These are phyloP conservation scores for Sungouiozyma intestinalis DNA, from an alignment of 805 yeast genomes.

Conservation along the genomic window DNA sequence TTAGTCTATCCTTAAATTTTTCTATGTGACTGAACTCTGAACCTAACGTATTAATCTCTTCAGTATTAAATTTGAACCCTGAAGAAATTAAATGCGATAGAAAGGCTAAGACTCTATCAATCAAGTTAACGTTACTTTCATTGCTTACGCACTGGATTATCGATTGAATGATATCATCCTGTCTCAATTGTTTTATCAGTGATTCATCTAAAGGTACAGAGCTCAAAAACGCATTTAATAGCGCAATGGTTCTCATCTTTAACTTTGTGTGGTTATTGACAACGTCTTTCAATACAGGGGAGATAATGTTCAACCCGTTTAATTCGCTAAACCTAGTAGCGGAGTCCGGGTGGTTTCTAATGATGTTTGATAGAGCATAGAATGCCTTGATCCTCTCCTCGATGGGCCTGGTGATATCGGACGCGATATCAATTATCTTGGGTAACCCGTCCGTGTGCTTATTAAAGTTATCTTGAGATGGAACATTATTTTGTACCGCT, in stretches of 20 bases:
- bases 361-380: slow-evolving; percentile 64
- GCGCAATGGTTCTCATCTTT: slow-evolving; percentile 44
- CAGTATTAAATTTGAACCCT: slow-evolving; percentile 36
- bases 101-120: slow-evolving; percentile 48
- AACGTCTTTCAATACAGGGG: slow-evolving; percentile 20
- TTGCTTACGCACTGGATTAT: slow-evolving; percentile 20
- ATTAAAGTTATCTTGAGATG: slow-evolving; percentile 57
- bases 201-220: slow-evolving; percentile 37
- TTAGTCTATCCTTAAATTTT: slow-evolving; percentile 37
- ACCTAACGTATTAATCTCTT: slow-evolving; percentile 32
- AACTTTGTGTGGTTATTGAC: slow-evolving; percentile 28
- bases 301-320: slow-evolving; percentile 54
- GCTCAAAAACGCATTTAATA: slow-evolving; percentile 50
- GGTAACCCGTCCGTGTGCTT: slow-evolving; percentile 39
- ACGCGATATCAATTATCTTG: slow-evolving; percentile 36
- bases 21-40: slow-evolving; percentile 32
- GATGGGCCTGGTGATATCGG: slow-evolving; percentile 16
- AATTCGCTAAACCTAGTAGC: slow-evolving; percentile 43
- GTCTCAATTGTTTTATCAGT: slow-evolving; percentile 29
- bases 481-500: slow-evolving; percentile 85
- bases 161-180: slow-evolving; percentile 19
- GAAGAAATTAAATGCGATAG: slow-evolving; percentile 36
- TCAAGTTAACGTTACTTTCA: slow-evolving; percentile 35
- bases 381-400: slow-evolving; percentile 51
- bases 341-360: slow-evolving; percentile 57